Evolutionary conservation across 208 protist species (phyloP).

Genomic region (Wallacemonas sp.): DNA sequence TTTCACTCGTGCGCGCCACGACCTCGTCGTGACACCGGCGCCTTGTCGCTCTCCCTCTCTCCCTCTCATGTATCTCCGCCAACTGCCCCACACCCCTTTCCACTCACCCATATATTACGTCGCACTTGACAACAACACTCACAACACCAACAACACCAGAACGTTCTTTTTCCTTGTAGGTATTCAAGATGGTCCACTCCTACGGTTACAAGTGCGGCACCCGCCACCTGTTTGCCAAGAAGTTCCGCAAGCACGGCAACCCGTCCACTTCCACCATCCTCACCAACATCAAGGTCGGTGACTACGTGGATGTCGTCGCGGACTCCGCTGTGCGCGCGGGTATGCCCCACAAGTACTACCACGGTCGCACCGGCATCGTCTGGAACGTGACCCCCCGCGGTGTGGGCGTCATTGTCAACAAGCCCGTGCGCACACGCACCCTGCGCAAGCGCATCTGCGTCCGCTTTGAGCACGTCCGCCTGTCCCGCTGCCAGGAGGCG

Average conservation of each 20-base stretch:
- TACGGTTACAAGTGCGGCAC: slow-evolving; percentile 97
- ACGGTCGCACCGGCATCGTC: slow-evolving; percentile 99
- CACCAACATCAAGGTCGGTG: slow-evolving; percentile 97
- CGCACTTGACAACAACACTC: background rate
- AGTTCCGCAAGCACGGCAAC: slow-evolving; percentile 95
- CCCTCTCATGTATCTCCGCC: no score
- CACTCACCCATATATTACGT: no score
- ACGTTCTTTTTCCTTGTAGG: slow-evolving; percentile 15
- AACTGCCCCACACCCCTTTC: no score
- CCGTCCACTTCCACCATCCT: slow-evolving; percentile 96
- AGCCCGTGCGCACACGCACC: slow-evolving; percentile 97
- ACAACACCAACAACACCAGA: background rate
- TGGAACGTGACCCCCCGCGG: slow-evolving; percentile 99
- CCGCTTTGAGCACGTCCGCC: slow-evolving; percentile 99
- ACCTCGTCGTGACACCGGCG: no score
- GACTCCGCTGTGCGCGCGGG: slow-evolving; percentile 99
- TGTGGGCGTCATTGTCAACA: slow-evolving; percentile 99
- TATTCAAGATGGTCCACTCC: slow-evolving; percentile 80
- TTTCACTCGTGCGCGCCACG: no score
- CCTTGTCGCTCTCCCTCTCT: no score
- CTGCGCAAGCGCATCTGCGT: slow-evolving; percentile 99
- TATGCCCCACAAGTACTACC: slow-evolving; percentile 99
- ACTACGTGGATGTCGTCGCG: slow-evolving; percentile 99
- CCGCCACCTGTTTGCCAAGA: slow-evolving; percentile 96
- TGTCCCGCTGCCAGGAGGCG: slow-evolving; percentile 91